Base-by-base conservation (phyloP, 129 eudicot genomes). In the Calendula officinalis region DNA sequence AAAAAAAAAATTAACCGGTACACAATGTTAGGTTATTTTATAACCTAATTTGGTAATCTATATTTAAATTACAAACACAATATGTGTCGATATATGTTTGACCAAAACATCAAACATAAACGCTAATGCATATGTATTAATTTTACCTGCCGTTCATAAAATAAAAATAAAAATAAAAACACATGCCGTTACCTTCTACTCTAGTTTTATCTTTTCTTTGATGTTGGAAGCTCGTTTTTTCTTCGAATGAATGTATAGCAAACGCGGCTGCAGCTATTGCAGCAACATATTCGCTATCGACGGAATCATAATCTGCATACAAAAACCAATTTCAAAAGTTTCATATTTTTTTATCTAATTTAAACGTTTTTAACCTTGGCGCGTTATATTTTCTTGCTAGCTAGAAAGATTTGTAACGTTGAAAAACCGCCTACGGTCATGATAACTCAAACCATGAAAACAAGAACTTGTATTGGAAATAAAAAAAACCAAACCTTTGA, bases 251-350 rank as follows among this genome's bases (percentile, higher is more conserved):
- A 69, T 78, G 77, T 65, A 90, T 70, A 47, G 85, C 97, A 38
- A 81, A 74, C 16, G 94, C 82, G 51, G 95, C 75, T 65, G 97
- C 97, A 47, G 97, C 97, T 68, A 90, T 60, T 41, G 91, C 86
- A 4, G 83, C 76, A 33, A 75, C 76, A 63, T 71, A 73, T 17
- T 81, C 88, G 50, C 72, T 40, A 8, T 81, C 77, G 27, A 71
- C 52, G 13, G 66, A 51, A 14, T 78, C 81, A 43, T 62, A 56
- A 47, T 52, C 85, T 75, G 32, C 62, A 27, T 22, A 35, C 60
- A 30, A 53, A 62, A 43, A 35, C 12, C 55, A 34, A 12, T 12
- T 13, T 30, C 35, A 57, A 1, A 44, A 55, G 0, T 12, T 13
- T 38, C 42, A 7, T 27, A 10, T 11, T 37, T 43, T 34, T 48